These are phyloP conservation scores for Aleurites moluccanus DNA, from an alignment of 441 rosid species.

Conservation along the genomic window DNA sequence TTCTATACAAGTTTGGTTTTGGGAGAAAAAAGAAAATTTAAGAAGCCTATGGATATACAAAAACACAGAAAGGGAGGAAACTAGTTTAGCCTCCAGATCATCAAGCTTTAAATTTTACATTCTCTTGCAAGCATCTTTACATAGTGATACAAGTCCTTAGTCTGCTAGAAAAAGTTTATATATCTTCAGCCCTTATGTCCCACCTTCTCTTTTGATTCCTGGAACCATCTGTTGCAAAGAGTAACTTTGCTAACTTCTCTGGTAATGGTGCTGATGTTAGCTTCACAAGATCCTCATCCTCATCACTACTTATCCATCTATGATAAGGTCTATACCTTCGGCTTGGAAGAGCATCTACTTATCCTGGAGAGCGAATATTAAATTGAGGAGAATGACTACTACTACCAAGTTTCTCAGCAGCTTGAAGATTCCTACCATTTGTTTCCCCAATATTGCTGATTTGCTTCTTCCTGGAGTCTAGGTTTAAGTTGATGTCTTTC, in stretches of 20 bases:
- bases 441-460: neutral
- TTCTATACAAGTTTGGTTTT: too few relatives aligned
- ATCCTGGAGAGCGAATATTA: neutral
- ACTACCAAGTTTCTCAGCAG: neutral
- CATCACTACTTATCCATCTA: conserved; percentile 38
- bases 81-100: too few relatives aligned
- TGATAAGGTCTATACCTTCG: conserved; percentile 24
- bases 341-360: neutral
- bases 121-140: too few relatives aligned
- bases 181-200: conserved; percentile 35
- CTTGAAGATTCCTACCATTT: neutral
- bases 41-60: neutral
- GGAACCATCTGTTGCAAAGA: neutral
- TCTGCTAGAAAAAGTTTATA: neutral
- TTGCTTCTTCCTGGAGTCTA: neutral
- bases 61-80: neutral
- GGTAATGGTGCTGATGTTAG: conserved; percentile 30
- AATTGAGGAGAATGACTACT: conserved; percentile 6
- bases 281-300: conserved; percentile 26
- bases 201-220: conserved; percentile 22
- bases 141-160: too few relatives aligned
- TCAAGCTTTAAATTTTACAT: neutral
- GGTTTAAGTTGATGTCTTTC: conserved; percentile 1
- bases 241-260: conserved; percentile 13
- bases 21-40: neutral